These are phyloP conservation scores for Rhizopogon salebrosus DNA, from an alignment of 768 basidiomycete species.

Conservation along the genomic window DNA sequence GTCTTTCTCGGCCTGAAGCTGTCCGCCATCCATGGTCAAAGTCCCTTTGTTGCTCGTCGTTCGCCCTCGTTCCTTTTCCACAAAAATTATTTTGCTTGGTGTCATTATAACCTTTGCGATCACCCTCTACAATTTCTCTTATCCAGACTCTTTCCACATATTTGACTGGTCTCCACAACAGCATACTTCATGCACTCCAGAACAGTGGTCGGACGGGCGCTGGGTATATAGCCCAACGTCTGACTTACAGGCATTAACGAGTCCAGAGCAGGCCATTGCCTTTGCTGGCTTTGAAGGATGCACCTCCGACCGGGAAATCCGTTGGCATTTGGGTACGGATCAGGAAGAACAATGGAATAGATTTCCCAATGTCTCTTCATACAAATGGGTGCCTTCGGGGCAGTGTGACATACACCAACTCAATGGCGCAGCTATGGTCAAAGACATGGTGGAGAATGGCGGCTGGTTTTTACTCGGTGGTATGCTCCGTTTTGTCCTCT, in stretches of 20 bases:
- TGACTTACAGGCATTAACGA: constrained; percentile 29
- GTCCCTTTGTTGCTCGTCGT: constrained; percentile 7
- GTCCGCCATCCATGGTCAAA: constrained; percentile 3
- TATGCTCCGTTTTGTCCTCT: constrained; percentile 19
- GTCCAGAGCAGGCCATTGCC: constrained; percentile 37
- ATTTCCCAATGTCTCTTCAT: constrained; percentile 49
- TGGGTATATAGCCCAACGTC: constrained; percentile 40
- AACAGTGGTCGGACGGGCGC: constrained; percentile 28
- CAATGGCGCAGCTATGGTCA: constrained; percentile 39
- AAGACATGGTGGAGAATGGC: constrained; percentile 59
- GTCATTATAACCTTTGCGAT: constrained; percentile 20
- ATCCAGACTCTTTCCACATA: constrained; percentile 10
- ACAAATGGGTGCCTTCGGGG: constrained; percentile 47
- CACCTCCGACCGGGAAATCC: constrained; percentile 55
- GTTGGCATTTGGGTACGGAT: constrained; percentile 61
- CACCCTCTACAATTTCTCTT: constrained; percentile 26
- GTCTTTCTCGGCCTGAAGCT: not conserved
- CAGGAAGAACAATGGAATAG: constrained; percentile 41
- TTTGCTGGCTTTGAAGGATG: constrained; percentile 60
- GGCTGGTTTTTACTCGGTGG: constrained; percentile 68
- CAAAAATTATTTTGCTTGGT: constrained; percentile 21
- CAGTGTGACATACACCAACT: constrained; percentile 40
- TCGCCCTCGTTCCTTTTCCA: constrained; percentile 17
- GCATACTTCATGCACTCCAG: constrained; percentile 28
- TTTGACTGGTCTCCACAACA: constrained; percentile 20